Evolutionary conservation across 495 filamentous ascomycete species (phyloP), one percentile per base, ranked within the genome.

Genomic region (Hypomontagnella submonticulosa): DNA sequence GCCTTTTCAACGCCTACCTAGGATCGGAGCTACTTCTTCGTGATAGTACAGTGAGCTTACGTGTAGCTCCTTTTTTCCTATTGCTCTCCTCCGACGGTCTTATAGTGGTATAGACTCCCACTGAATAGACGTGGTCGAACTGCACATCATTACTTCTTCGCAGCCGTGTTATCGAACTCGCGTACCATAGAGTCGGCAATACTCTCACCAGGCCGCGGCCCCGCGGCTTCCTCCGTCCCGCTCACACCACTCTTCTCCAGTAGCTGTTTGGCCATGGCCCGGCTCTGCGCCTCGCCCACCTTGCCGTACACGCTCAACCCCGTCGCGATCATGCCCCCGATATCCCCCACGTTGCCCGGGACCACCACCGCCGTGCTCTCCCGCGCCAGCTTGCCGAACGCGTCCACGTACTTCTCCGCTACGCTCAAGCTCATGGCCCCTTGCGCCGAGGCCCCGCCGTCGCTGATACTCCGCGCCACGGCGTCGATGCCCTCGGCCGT

Each of bases 381-480:
- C 76, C 92, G 93, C 34, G 95, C 95, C 61, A 99, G 78, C 51
- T 90, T 90, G 43, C 86, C 90, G 76, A 97, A 99, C 1, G 95
- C 95, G 49, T 97, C 94, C 27, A 99, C 96, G 67, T 98, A 99
- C 76, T 97, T 96, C 87, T 99, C 95, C 2, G 95, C 95, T 1
- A 99, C 92, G 15, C 83, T 91, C 63, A 99, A 76, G 61, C 89
- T 90, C 4, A 99, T 80, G 7, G 96, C 95, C 10, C 85, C 82
- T 70, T 95, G 92, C 0, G 96, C 95, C 51, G 85, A 79, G 49
- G 87, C 84, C 66, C 89, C 76, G 30, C 92, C 92, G 12, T 86
- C 77, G 4, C 81, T 78, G 53, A 99, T 96, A 15, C 86, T 79
- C 40, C 80, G 71, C 0, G 90, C 91, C 7, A 99, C 93, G 8